Conservation (phyloP, 208 protist genomes). For the Leishmania aethiopica region DNA sequence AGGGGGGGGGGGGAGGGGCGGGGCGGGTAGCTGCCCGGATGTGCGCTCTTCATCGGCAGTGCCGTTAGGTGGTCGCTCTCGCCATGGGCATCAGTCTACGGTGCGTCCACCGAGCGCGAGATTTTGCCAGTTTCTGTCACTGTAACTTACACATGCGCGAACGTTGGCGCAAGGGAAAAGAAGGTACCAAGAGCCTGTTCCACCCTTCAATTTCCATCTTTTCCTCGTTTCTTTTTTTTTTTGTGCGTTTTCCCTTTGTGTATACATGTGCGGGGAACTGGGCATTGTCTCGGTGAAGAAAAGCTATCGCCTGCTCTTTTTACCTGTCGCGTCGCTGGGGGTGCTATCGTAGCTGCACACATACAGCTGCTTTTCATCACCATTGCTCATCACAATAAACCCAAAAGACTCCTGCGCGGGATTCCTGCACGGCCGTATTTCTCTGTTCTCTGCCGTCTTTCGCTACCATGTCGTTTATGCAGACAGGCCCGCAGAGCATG, state of each 20-base stretch:
- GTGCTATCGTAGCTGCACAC: not conserved
- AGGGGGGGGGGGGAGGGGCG: no score
- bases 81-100: not conserved
- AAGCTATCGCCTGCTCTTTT: not conserved
- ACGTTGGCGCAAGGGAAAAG: not conserved
- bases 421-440: not conserved
- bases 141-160: not conserved
- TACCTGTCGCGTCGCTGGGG: not conserved
- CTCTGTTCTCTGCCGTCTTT: not conserved
- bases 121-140: not conserved
- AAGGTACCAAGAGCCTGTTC: not conserved
- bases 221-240: not conserved
- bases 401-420: not conserved
- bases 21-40: not conserved
- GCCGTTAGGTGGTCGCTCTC: not conserved
- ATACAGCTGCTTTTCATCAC: slow-evolving; percentile 12
- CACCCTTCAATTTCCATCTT: no score
- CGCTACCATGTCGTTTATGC: slow-evolving; percentile 91
- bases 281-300: not conserved
- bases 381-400: not conserved
- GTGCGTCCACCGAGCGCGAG: not conserved
- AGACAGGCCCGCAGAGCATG: slow-evolving; percentile 85
- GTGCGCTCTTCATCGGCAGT: no score
- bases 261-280: not conserved
- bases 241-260: slow-evolving; percentile 16